phyloP scores from a whole-genome alignment of 208 protist species.

The Naegleria fowleri region DNA sequence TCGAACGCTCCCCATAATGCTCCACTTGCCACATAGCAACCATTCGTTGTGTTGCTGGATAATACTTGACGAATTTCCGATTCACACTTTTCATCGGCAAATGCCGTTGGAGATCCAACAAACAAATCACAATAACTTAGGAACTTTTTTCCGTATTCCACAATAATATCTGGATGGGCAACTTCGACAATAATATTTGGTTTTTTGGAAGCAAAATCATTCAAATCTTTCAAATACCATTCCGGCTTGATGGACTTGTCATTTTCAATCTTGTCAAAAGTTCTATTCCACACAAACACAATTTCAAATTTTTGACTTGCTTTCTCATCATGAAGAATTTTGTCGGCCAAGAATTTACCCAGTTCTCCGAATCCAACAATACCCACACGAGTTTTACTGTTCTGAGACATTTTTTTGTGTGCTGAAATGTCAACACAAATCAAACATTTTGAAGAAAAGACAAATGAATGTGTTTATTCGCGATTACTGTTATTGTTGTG shows the following conservation, averaged over 20 bases:
- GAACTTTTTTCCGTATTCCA: conserved; percentile 33
- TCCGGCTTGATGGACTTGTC: conserved; percentile 22
- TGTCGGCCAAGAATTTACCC: neutral
- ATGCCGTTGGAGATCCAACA: conserved; percentile 40
- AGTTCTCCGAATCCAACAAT: conserved; percentile 25
- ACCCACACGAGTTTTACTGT: neutral
- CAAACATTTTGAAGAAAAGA: too few species aligned
- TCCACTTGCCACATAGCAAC: conserved; percentile 39
- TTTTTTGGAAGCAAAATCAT: neutral
- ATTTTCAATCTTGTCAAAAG: conserved; percentile 28
- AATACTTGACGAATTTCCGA: neutral
- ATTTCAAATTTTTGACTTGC: conserved; percentile 31
- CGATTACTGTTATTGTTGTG: too few species aligned
- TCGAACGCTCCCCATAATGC: conserved; percentile 45
- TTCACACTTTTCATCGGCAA: conserved; percentile 29
- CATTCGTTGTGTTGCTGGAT: neutral
- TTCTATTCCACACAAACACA: conserved; percentile 45
- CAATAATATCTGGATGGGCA: conserved; percentile 37
- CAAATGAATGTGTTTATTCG: too few species aligned
- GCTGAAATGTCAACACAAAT: too few species aligned
- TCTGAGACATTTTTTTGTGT: conserved; percentile 2
- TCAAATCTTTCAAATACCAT: conserved; percentile 32
- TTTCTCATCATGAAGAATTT: neutral
- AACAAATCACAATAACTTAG: conserved; percentile 33
- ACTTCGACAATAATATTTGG: conserved; percentile 46